These are phyloP conservation scores for Periconia sp. DNA, from an alignment of 2,329 filamentous ascomycete species.

Conservation along the genomic window DNA sequence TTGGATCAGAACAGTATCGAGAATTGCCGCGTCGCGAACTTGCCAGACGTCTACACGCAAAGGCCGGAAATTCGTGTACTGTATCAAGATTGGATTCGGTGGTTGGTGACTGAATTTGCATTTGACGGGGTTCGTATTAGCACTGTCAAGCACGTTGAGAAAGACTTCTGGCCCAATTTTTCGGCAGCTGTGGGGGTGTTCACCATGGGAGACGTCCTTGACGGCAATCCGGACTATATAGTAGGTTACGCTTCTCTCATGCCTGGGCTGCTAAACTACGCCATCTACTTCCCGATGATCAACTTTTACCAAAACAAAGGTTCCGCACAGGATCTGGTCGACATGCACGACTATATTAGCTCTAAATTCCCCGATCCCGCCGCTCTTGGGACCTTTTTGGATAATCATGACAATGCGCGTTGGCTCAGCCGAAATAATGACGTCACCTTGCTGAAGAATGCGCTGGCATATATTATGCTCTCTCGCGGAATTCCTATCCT, in stretches of 20 bases:
- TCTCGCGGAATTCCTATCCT: conserved; percentile 48
- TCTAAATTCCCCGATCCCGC: conserved; percentile 40
- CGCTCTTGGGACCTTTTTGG: conserved; percentile 45
- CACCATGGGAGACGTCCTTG: conserved; percentile 65
- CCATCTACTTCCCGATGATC: conserved; percentile 53
- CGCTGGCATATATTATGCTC: conserved; percentile 45
- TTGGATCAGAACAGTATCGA: conserved; percentile 37
- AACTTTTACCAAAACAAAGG: conserved; percentile 43
- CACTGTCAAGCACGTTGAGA: conserved; percentile 67
- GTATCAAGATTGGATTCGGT: conserved; percentile 36
- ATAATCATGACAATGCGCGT: conserved; percentile 50
- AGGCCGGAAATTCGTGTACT: conserved; percentile 28
- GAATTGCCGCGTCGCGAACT: conserved; percentile 35
- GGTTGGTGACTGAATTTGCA: conserved; percentile 35
- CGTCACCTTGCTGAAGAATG: conserved; percentile 45
- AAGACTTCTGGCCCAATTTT: conserved; percentile 62
- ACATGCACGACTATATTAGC: conserved; percentile 43
- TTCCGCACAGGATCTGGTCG: conserved; percentile 38
- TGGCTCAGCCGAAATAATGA: conserved; percentile 46
- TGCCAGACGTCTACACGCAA: conserved; percentile 38
- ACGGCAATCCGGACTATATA: conserved; percentile 60
- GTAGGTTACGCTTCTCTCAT: conserved; percentile 61
- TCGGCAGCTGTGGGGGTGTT: conserved; percentile 63
- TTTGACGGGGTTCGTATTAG: conserved; percentile 66
- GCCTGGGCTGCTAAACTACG: conserved; percentile 68